Conservation (phyloP, 1,284 basidiomycete genomes). For the Fistulina hepatica region DNA sequence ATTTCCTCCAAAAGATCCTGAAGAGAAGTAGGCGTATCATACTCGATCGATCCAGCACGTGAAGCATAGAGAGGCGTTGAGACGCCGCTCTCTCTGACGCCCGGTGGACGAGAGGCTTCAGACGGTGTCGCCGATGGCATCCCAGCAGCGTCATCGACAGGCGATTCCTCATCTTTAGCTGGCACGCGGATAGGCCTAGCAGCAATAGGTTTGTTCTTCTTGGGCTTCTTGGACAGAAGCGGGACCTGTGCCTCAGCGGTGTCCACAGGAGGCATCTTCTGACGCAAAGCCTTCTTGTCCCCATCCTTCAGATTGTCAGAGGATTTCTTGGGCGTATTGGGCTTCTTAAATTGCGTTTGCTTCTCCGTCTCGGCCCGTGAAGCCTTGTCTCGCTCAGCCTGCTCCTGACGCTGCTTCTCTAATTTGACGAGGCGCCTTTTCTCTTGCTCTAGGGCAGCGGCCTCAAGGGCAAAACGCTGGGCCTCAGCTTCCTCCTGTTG, state of each 20-base stretch:
- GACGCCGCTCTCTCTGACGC: too few species aligned
- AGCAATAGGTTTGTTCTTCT: constrained; percentile 59
- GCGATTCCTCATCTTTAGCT: constrained; percentile 31
- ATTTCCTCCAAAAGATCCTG: constrained; percentile 57
- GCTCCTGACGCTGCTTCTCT: constrained; percentile 22
- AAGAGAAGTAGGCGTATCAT: constrained; percentile 36
- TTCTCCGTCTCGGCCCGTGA: constrained; percentile 26
- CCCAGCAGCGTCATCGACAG: constrained; percentile 37
- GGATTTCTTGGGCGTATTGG: constrained; percentile 9
- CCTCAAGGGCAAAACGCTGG: constrained; percentile 19
- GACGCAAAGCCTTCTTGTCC: constrained; percentile 14
- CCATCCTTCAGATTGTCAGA: constrained; percentile 20
- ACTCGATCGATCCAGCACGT: constrained; percentile 49
- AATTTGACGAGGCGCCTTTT: constrained; percentile 19
- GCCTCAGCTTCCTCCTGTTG: constrained; percentile 24
- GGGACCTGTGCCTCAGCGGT: constrained; percentile 47
- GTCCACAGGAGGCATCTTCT: constrained; percentile 15
- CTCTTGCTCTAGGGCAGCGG: constrained; percentile 18
- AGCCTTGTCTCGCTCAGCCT: constrained; percentile 21
- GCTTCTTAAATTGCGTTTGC: constrained; percentile 14
- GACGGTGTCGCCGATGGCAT: constrained; percentile 23
- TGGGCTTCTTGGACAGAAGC: constrained; percentile 66
- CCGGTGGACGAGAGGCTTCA: not conserved
- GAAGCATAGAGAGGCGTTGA: constrained; percentile 37
- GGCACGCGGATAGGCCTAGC: constrained; percentile 38